Evolutionary conservation across 768 basidiomycete species (phyloP), one percentile per base, ranked within the genome.

Genomic region (Tricholoma flavovirens): DNA sequence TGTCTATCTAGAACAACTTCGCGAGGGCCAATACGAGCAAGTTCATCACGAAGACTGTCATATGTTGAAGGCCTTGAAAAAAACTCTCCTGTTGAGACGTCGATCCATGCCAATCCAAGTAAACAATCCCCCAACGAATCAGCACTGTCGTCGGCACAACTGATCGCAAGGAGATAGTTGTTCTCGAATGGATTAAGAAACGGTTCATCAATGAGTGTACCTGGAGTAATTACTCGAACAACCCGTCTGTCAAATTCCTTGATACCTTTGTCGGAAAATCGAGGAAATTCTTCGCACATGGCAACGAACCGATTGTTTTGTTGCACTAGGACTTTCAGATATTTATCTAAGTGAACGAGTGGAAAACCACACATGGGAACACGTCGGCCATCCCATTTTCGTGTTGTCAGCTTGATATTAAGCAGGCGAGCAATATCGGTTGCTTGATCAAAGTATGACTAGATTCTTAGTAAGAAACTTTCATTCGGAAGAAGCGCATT

Each of bases 381-480:
- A 40, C 80, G 78, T 14, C 78, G 74, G 15, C 81, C 83, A 58
- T 81, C 81, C 90, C 88, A 91, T 63, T 81, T 81, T 57, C 86
- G 81, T 56, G 83, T 81, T 2, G 92, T 87, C 21, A 94, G 75
- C 63, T 93, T 95, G 71, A 96, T 93, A 61, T 83, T 83, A 10
- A 97, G 78, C 14, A 94, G 73, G 29, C 75, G 77, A 4, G 93
- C 77, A 5, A 98, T 84, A 57, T 89, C 84, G 12, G 75, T 71
- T 7, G 94, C 93, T 77, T 95, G 95, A 38, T 90, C 87, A 62
- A 96, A 98, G 69, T 97, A 97, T 0, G 95, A 95, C 94, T 98
- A 53, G n/a, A 26, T 22, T 15, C 43, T 21, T 22, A 21, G 51
- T 57, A 51, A 64, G 60, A 32, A 51, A 32, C 36, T 56, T 6